Conservation (phyloP, 2,329 filamentous ascomycete genomes). For the Aspergillus sp. region DNA sequence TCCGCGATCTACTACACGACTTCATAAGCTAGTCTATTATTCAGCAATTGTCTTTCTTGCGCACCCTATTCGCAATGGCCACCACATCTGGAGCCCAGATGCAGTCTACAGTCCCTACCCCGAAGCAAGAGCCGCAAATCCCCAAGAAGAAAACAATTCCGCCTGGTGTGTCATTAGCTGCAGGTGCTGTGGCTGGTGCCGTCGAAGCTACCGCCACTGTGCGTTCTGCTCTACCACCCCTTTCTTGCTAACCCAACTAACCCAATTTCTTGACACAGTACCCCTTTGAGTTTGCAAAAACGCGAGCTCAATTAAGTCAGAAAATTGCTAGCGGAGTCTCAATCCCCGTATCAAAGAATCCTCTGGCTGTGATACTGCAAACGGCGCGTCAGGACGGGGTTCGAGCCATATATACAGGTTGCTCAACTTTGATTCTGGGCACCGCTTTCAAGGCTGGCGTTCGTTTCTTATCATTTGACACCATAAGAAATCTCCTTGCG, state of each 20-base stretch:
- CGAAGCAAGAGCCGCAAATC: neutral
- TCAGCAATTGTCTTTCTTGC: neutral
- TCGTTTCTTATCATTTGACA: slow-evolving; percentile 66
- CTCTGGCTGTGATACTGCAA: slow-evolving; percentile 56
- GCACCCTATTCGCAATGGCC: neutral
- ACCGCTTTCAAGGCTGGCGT: slow-evolving; percentile 65
- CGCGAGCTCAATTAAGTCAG: slow-evolving; percentile 46
- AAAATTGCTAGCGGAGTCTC: slow-evolving; percentile 43
- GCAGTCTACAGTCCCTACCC: neutral
- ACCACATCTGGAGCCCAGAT: neutral
- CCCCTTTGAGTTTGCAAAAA: slow-evolving; percentile 69
- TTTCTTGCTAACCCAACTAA: neutral
- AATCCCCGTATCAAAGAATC: slow-evolving; percentile 53
- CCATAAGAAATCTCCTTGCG: slow-evolving; percentile 58
- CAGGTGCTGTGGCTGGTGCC: slow-evolving; percentile 55
- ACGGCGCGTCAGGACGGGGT: slow-evolving; percentile 59
- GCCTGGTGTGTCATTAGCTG: slow-evolving; percentile 48
- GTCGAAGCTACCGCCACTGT: slow-evolving; percentile 54
- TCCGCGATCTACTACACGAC: neutral
- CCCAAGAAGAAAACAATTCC: slow-evolving; percentile 19
- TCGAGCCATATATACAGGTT: slow-evolving; percentile 63
- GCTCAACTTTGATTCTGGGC: slow-evolving; percentile 59
- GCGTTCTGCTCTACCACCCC: slow-evolving; percentile 7
- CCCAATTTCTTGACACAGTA: slow-evolving; percentile 41
- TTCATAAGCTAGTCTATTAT: neutral